phyloP scores from a whole-genome alignment of 1,284 basidiomycete genomes.

The Amylostereum areolatum region DNA sequence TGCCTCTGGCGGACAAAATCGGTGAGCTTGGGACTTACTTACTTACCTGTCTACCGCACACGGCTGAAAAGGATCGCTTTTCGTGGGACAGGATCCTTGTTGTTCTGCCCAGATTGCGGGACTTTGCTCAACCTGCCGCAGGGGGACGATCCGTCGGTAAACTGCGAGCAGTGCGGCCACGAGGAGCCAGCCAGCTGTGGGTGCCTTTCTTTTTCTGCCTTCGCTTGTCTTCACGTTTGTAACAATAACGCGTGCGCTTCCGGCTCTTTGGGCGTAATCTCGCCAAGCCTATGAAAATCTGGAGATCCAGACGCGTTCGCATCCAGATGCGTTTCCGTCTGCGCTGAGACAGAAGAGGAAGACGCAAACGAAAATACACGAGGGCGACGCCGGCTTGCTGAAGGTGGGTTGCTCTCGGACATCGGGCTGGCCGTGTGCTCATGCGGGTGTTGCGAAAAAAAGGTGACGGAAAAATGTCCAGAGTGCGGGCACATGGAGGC shows the following conservation, averaged over 20 bases:
- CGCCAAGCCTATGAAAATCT: constrained; percentile 88
- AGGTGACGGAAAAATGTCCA: constrained; percentile 93
- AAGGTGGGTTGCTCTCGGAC: constrained; percentile 39
- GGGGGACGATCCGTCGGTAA: constrained; percentile 72
- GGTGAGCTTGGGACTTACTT: constrained; percentile 15
- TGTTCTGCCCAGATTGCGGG: constrained; percentile 93
- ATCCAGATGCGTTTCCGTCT: constrained; percentile 93
- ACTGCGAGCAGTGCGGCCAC: constrained; percentile 85
- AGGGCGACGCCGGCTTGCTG: constrained; percentile 67
- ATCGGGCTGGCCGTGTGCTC: too few relatives aligned
- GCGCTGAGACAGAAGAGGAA: constrained; percentile 84
- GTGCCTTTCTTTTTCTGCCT: constrained; percentile 23
- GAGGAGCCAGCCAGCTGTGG: constrained; percentile 83
- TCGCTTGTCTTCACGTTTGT: constrained; percentile 1
- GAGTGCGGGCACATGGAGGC: constrained; percentile 81
- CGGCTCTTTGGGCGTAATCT: neutral
- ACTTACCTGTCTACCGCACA: neutral
- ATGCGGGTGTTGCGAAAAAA: constrained; percentile 2
- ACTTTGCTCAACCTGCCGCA: constrained; percentile 82
- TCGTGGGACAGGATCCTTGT: constrained; percentile 62
- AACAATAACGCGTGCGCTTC: neutral
- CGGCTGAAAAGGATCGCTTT: neutral
- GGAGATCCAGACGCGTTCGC: constrained; percentile 85
- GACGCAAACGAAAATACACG: constrained; percentile 82
- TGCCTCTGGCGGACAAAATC: constrained; percentile 25